Conservation (phyloP, 768 basidiomycete genomes). For the Lactarius trivialis region DNA sequence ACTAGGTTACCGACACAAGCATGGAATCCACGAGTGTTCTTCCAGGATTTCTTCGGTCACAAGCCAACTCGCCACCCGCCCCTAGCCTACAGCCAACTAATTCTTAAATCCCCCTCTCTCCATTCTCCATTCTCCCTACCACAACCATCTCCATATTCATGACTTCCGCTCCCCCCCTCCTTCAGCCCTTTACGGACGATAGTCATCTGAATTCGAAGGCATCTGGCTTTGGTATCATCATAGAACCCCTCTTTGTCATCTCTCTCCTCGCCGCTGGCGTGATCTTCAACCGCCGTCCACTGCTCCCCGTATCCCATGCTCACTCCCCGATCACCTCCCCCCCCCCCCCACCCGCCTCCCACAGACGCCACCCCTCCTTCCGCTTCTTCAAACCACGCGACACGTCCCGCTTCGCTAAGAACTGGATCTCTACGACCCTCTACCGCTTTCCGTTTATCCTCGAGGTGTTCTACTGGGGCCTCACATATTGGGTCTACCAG, state of each 20-base stretch:
- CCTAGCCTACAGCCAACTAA: background rate
- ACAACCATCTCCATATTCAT: background rate
- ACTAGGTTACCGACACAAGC: background rate
- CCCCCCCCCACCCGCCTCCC: background rate
- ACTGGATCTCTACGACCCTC: slow-evolving; percentile 4
- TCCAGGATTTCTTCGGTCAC: background rate
- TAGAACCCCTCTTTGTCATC: slow-evolving; percentile 15
- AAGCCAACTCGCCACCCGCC: background rate
- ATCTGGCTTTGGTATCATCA: background rate
- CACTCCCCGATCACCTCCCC: background rate
- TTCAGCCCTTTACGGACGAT: slow-evolving; percentile 4
- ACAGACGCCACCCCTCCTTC: background rate
- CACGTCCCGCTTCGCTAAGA: slow-evolving; percentile 12
- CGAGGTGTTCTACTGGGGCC: slow-evolving; percentile 16
- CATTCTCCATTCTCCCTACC: background rate
- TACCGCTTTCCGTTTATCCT: slow-evolving; percentile 12
- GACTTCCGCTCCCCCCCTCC: background rate
- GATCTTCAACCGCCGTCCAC: slow-evolving; percentile 10
- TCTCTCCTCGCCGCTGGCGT: slow-evolving; percentile 13
- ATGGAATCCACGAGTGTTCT: background rate
- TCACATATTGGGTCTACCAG: slow-evolving; percentile 20
- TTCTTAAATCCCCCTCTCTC: background rate
- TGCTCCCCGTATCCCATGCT: background rate
- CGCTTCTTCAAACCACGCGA: slow-evolving; percentile 5
- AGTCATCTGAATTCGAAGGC: background rate